These are phyloP conservation scores for Sporobolomyces phaffii DNA, from an alignment of 768 basidiomycete genomes.

Conservation along the genomic window DNA sequence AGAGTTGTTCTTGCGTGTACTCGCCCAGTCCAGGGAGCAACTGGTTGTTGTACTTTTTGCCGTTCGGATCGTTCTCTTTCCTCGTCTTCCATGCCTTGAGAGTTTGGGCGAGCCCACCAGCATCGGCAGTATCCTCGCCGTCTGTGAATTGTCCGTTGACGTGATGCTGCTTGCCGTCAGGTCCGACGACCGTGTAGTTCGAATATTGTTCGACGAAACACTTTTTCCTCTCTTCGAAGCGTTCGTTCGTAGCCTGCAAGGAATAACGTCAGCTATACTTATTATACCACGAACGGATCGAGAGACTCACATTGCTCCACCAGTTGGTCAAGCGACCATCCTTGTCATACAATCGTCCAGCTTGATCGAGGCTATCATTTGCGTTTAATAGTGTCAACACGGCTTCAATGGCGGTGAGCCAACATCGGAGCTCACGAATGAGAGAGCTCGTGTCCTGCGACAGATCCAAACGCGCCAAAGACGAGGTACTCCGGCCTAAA, in stretches of 20 bases:
- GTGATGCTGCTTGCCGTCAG: conserved; percentile 71
- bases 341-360: conserved; percentile 66
- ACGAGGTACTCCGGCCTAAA: conserved; percentile 77
- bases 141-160: conserved; percentile 74
- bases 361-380: conserved; percentile 78
- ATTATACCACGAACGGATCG: conserved; percentile 36
- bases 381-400: no score
- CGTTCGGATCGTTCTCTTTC: conserved; percentile 18
- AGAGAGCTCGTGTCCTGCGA: conserved; percentile 86
- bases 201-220: conserved; percentile 91
- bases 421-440: conserved; percentile 50
- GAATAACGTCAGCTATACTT: no score
- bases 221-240: conserved; percentile 72
- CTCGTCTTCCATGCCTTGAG: conserved; percentile 78
- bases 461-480: conserved; percentile 87
- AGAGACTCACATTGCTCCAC: conserved; percentile 67
- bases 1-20: conserved; percentile 41
- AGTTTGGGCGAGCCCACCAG: conserved; percentile 68
- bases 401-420: no score
- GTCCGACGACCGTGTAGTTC: conserved; percentile 76
- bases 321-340: conserved; percentile 79
- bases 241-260: conserved; percentile 56
- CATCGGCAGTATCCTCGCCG: conserved; percentile 86
- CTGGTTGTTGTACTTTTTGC: conserved; percentile 36
- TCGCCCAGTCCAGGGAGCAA: conserved; percentile 37